Base-by-base conservation (phyloP, 1,284 basidiomycete genomes). In the Sporisorium graminicola region DNA sequence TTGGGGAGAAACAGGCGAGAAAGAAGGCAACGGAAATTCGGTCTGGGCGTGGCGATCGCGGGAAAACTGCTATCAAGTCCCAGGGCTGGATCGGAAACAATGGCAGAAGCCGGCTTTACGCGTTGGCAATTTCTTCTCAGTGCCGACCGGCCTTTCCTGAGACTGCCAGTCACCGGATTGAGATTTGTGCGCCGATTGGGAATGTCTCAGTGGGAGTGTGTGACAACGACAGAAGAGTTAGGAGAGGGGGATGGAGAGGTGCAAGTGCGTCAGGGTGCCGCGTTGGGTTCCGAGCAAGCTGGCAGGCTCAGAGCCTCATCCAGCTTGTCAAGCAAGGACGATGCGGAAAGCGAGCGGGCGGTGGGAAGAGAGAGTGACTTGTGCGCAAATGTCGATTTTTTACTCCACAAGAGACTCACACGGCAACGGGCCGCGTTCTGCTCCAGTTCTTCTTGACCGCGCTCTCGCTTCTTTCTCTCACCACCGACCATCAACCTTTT, bases 191-290 rank as follows among this genome's bases (percentile, higher is more conserved):
- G n/a, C n/a, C n/a, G 47, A 29, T n/a, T 49, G 16, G 18, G 26
- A 31, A 6, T 49, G 27, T 29, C 13, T 27, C 14, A 27, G 20
- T 20, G 13, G 26, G 16, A n/a, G 35, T 22, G 22, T 46, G 43
- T 22, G 12, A 56, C 18, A 26, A 26, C n/a, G 46, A 40, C 20
- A n/a, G n/a, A n/a, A n/a, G n/a, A 44, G 49, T 26, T 27, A 44
- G 26, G 35, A 16, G 9, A 26, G 50, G 16, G 20, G 27, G 16
- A 18, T 37, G 35, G 35, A 37, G 14, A 37, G 14, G 54, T 65
- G 63, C 56, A 37, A 37, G 54, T 65, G 64, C 64, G 64, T 65
- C 52, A 65, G 57, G 43, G 57, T 50, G 53, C 64, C 37, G 64
- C 54, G 22, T 10, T 40, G 52, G 33, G 16, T 8, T n/a, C n/a